phyloP scores from a whole-genome alignment of 345 rosid species.

The Turnera subulata region DNA sequence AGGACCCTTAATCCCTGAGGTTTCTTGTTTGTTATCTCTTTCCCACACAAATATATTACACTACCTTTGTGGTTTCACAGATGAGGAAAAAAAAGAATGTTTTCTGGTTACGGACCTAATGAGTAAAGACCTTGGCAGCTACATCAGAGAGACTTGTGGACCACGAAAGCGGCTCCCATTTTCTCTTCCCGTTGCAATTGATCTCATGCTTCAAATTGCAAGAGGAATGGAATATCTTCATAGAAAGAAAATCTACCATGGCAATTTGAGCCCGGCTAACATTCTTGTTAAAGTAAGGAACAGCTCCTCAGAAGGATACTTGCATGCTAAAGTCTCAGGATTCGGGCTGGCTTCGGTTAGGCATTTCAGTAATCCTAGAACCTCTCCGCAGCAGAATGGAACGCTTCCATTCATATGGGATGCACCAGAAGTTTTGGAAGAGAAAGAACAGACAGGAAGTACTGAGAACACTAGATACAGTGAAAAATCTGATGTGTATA shows the following conservation, averaged over 20 bases:
- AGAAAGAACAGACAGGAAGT: slow-evolving; percentile 21
- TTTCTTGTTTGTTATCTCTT: slow-evolving; percentile 17
- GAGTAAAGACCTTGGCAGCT: slow-evolving; percentile 17
- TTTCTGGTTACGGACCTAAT: slow-evolving; percentile 25
- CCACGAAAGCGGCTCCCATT: slow-evolving; percentile 22
- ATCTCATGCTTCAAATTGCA: slow-evolving; percentile 32
- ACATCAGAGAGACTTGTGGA: slow-evolving; percentile 28
- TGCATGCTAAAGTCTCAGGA: slow-evolving; percentile 29
- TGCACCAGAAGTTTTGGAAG: slow-evolving; percentile 30
- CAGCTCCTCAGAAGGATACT: slow-evolving; percentile 12
- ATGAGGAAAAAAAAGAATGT: slow-evolving; percentile 29
- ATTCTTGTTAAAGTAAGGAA: slow-evolving; percentile 20
- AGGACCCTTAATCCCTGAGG: slow-evolving; percentile 21
- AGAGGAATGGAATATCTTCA: slow-evolving; percentile 31
- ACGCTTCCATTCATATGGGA: slow-evolving; percentile 23
- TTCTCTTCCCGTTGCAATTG: slow-evolving; percentile 21
- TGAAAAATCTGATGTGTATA: slow-evolving; percentile 30
- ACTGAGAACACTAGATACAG: slow-evolving; percentile 1
- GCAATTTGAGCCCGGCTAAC: slow-evolving; percentile 19
- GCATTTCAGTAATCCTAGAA: slow-evolving; percentile 6
- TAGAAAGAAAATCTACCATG: slow-evolving; percentile 21
- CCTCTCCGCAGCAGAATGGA: slow-evolving; percentile 12
- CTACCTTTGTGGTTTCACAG: slow-evolving; percentile 22
- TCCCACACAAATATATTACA: slow-evolving; percentile 18
- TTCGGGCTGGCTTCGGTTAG: slow-evolving; percentile 22